phyloP scores from a whole-genome alignment of 148 eudicot species.

The Spergularia marina region DNA sequence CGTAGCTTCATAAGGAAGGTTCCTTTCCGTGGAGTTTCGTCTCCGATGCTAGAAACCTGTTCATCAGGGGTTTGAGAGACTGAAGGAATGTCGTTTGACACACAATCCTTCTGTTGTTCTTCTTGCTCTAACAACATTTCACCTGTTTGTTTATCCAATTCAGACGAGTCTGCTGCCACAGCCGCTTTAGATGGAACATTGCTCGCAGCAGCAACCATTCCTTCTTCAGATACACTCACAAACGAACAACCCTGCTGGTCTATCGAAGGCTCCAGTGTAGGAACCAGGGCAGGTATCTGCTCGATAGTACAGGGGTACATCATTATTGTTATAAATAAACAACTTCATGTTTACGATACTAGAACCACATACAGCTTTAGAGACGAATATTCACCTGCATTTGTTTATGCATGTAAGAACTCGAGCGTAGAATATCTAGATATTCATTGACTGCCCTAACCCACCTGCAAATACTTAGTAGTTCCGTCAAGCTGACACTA shows the following conservation, averaged over 20 bases:
- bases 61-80: constrained; percentile 23
- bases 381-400: constrained; percentile 43
- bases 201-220: constrained; percentile 65
- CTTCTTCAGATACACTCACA: constrained; percentile 59
- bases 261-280: constrained; percentile 46
- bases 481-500: constrained; percentile 7
- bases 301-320: background rate
- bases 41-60: constrained; percentile 24
- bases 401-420: constrained; percentile 61
- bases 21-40: constrained; percentile 14
- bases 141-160: constrained; percentile 24
- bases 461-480: constrained; percentile 63
- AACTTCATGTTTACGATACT: background rate
- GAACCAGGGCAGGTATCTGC: constrained; percentile 27
- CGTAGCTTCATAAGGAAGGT: constrained; percentile 39
- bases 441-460: constrained; percentile 76
- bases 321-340: constrained; percentile 1
- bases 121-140: constrained; percentile 30
- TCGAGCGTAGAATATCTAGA: constrained; percentile 50
- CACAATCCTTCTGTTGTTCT: constrained; percentile 24
- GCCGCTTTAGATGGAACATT: constrained; percentile 37
- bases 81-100: background rate
- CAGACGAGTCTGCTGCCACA: constrained; percentile 29
- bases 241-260: constrained; percentile 68
- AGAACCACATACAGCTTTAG: background rate